A percentile compares a stretch with the other conserved stretches of the same genome.
Conservation (phyloP, 345 rosid genomes). For the Gossypium turneri region DNA sequence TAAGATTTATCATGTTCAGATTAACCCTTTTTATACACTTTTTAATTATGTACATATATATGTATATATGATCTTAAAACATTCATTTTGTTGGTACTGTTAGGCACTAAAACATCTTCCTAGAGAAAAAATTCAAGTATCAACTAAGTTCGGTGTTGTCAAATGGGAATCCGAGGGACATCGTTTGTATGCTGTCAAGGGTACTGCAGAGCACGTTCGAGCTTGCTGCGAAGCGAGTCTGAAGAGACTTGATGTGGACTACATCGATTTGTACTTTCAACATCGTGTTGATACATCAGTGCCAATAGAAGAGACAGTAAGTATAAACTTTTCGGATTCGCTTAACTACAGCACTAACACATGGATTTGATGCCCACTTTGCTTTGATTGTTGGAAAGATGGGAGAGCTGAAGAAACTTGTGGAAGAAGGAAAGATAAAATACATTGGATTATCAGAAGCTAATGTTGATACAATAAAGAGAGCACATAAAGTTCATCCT, state of each 20-base stretch:
- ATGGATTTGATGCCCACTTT: background rate
- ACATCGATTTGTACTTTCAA: slow-evolving; percentile 49
- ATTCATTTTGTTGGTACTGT: background rate
- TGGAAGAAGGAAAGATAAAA: slow-evolving; percentile 42
- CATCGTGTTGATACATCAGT: slow-evolving; percentile 48
- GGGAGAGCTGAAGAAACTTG: slow-evolving; percentile 37
- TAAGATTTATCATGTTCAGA: background rate
- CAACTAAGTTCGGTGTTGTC: slow-evolving; percentile 40
- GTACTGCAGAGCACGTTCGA: slow-evolving; percentile 39
- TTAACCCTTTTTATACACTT: no score
- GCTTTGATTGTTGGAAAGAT: slow-evolving; percentile 14
- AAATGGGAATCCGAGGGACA: slow-evolving; percentile 8
- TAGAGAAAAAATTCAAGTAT: slow-evolving; percentile 39
- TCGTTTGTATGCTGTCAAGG: slow-evolving; percentile 20
- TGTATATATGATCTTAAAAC: background rate
- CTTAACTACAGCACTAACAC: background rate
- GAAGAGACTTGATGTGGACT: slow-evolving; percentile 37
- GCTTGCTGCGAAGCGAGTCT: slow-evolving; percentile 51
- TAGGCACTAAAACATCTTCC: slow-evolving; percentile 46
- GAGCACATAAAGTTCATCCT: slow-evolving; percentile 45
- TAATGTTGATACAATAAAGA: slow-evolving; percentile 31
- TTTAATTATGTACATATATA: no score
- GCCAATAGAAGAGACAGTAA: slow-evolving; percentile 49
- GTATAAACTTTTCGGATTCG: slow-evolving; percentile 4
- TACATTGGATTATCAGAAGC: slow-evolving; percentile 46